Evolutionary conservation across 352 stramenopile genomes (phyloP).

Genomic region (Pythium rishiriense): DNA sequence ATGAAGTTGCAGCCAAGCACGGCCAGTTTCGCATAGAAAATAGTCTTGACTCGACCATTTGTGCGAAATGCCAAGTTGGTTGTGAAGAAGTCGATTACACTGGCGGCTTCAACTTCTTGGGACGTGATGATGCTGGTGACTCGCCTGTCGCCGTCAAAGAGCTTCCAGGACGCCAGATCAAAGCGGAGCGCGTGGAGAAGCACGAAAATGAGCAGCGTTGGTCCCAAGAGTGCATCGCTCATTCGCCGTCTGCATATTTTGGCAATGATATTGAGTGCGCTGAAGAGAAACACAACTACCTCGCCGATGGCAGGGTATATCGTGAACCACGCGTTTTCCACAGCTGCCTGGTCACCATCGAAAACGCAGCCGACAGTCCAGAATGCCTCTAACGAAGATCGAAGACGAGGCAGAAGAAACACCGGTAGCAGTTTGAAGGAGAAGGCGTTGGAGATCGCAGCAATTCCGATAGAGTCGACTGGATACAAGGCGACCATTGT

Average conservation of each 20-base stretch:
- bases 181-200: conserved; percentile 19
- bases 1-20: conserved; percentile 22
- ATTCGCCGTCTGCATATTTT: conserved; percentile 22
- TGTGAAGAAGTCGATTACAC: conserved; percentile 11
- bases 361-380: conserved; percentile 27
- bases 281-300: conserved; percentile 32
- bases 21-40: conserved; percentile 20
- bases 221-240: conserved; percentile 32
- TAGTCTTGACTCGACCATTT: conserved; percentile 10
- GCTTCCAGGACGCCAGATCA: background rate
- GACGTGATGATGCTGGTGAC: conserved; percentile 14
- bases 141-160: conserved; percentile 12
- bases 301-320: conserved; percentile 36
- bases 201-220: conserved; percentile 26
- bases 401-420: conserved; percentile 24
- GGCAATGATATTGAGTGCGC: conserved; percentile 24
- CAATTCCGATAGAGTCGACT: conserved; percentile 9
- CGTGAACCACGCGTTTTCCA: conserved; percentile 34
- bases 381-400: conserved; percentile 30
- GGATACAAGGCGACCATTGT: conserved; percentile 27
- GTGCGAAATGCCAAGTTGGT: conserved; percentile 21
- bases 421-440: conserved; percentile 28
- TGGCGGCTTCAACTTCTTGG: conserved; percentile 13
- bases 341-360: conserved; percentile 26
- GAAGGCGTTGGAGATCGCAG: conserved; percentile 13